Evolutionary conservation across 2,329 filamentous ascomycete species (phyloP).

Genomic region (Neonectria sp.): DNA sequence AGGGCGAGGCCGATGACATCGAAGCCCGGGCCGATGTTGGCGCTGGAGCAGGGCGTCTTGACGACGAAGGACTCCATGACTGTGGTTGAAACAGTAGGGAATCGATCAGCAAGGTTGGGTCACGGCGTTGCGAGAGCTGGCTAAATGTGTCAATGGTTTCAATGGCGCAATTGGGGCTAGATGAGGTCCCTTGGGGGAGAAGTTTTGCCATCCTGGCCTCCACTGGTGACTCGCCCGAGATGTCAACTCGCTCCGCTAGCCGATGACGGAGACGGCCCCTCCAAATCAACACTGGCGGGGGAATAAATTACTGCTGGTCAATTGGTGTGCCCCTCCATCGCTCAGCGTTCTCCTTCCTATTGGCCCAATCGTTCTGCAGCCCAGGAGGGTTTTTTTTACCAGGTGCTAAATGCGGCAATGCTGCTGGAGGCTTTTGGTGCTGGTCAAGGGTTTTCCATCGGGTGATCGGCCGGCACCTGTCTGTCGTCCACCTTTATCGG

Average conservation of each 20-base stretch:
- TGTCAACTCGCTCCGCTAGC: conserved; percentile 5
- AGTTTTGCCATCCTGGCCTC: conserved; percentile 21
- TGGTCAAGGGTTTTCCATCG: conserved; percentile 26
- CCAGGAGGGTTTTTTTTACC: not conserved
- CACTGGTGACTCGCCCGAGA: not conserved
- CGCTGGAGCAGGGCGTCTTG: conserved; percentile 92
- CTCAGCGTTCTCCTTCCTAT: conserved; percentile 9
- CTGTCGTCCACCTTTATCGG: not conserved
- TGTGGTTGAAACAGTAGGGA: conserved; percentile 48
- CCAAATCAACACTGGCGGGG: conserved; percentile 12
- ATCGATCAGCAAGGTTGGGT: conserved; percentile 23
- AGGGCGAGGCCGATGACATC: conserved; percentile 97
- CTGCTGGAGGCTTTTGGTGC: too few relatives aligned
- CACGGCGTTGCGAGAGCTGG: conserved; percentile 28
- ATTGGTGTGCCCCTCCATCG: not conserved
- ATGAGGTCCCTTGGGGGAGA: conserved; percentile 21
- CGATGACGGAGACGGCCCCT: conserved; percentile 32
- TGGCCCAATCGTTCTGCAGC: not conserved
- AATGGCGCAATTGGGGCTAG: conserved; percentile 39
- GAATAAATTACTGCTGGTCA: not conserved
- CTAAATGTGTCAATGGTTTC: not conserved
- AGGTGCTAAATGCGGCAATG: conserved; percentile 25
- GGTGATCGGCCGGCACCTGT: conserved; percentile 21
- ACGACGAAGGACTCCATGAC: conserved; percentile 76
- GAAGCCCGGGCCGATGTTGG: conserved; percentile 98